Conservation (phyloP, 1,284 basidiomycete genomes). For the Phellopilus nigrolimitatus region DNA sequence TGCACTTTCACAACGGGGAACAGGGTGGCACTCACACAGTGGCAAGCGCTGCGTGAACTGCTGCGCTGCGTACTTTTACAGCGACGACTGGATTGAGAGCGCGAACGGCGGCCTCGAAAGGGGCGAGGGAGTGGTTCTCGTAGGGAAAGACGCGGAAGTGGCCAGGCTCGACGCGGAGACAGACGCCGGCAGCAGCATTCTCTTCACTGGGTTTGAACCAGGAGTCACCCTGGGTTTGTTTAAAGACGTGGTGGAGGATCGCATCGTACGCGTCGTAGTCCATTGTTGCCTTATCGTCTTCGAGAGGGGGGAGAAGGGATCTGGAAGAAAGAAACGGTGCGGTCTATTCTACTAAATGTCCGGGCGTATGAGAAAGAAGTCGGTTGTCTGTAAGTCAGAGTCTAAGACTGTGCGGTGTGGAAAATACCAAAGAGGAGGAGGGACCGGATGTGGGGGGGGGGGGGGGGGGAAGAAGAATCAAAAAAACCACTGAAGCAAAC, state of each 20-base stretch:
- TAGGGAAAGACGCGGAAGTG: slow-evolving; percentile 68
- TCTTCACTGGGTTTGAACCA: slow-evolving; percentile 76
- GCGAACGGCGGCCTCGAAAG: slow-evolving; percentile 67
- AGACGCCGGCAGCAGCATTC: slow-evolving; percentile 65
- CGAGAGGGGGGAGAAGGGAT: no score
- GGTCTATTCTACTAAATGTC: no score
- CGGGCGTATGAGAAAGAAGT: no score
- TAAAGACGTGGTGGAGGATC: slow-evolving; percentile 64
- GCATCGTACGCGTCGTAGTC: slow-evolving; percentile 74
- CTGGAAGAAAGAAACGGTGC: no score
- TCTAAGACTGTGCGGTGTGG: no score
- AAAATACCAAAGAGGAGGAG: no score
- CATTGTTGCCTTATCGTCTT: no score
- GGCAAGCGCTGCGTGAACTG: slow-evolving; percentile 72
- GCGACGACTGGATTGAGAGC: slow-evolving; percentile 75
- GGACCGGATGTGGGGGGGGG: no score
- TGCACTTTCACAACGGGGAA: slow-evolving; percentile 3
- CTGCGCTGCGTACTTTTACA: slow-evolving; percentile 73
- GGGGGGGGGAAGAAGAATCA: no score
- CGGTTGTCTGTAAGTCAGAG: no score
- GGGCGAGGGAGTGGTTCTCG: slow-evolving; percentile 52
- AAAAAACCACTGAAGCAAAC: no score
- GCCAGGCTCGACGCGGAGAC: slow-evolving; percentile 54
- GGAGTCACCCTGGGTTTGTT: slow-evolving; percentile 64
- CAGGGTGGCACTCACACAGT: slow-evolving; percentile 50